Conservation (phyloP, 495 filamentous ascomycete species). For the Hypoxylon trugodes region DNA sequence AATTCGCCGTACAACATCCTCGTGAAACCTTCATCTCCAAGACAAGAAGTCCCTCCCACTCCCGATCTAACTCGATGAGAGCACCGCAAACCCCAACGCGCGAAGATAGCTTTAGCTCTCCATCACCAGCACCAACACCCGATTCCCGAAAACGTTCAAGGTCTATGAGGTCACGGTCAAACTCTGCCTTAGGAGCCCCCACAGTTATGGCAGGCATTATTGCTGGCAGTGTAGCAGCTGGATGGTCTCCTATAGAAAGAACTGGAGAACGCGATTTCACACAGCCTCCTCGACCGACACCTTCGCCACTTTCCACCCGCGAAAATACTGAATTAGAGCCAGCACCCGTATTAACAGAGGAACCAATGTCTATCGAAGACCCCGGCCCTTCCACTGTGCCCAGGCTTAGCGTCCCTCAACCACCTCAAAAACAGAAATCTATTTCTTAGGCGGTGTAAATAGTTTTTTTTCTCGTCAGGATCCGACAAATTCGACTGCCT, state of each 20-base stretch:
- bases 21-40: conserved; percentile 74
- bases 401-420: conserved; percentile 52
- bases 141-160: conserved; percentile 74
- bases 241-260: conserved; percentile 86
- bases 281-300: conserved; percentile 36
- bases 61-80: conserved; percentile 69
- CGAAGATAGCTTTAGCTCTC: conserved; percentile 59
- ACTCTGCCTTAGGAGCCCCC: conserved; percentile 83
- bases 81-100: conserved; percentile 72
- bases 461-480: conserved; percentile 38
- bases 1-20: conserved; percentile 83
- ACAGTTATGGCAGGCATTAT: conserved; percentile 89
- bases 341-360: conserved; percentile 46
- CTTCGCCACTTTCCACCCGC: conserved; percentile 37
- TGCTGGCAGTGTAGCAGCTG: conserved; percentile 81
- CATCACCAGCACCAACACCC: conserved; percentile 68
- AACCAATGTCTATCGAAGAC: conserved; percentile 49
- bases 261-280: conserved; percentile 42
- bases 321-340: conserved; percentile 34
- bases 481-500: conserved; percentile 15
- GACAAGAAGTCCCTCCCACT: conserved; percentile 77
- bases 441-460: conserved; percentile 44
- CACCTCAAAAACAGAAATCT: conserved; percentile 50
- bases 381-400: conserved; percentile 47
- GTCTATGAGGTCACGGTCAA: conserved; percentile 82